Percentiles rank a stretch among this genome's conserved stretches.
These are phyloP conservation scores for Marasmius sp. DNA, from an alignment of 1,284 basidiomycete genomes.

Conservation along the genomic window DNA sequence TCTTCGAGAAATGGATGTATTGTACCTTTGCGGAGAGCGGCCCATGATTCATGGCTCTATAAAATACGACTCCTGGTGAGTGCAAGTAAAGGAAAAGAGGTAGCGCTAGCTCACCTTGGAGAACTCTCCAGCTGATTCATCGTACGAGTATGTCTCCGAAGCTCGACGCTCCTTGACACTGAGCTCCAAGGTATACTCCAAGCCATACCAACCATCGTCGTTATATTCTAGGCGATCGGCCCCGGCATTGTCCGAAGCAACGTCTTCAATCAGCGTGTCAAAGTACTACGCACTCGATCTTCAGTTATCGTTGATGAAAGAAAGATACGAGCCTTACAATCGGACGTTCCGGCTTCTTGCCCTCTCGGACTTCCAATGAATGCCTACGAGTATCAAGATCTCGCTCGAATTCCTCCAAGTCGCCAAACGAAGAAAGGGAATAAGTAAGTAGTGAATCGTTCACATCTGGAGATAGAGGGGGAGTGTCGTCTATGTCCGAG, in stretches of 20 bases:
- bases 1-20: constrained; percentile 38
- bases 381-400: background rate
- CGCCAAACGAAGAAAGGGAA: background rate
- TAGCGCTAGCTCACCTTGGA: constrained; percentile 31
- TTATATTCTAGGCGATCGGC: constrained; percentile 8
- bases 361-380: constrained; percentile 23
- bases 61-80: background rate
- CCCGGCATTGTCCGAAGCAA: constrained; percentile 6
- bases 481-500: background rate
- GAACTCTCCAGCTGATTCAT: constrained; percentile 34
- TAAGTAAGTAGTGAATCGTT: background rate
- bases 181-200: constrained; percentile 43
- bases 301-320: background rate
- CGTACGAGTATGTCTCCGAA: constrained; percentile 28
- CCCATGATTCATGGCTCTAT: constrained; percentile 46
- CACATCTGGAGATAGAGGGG: constrained; percentile 7
- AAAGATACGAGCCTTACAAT: constrained; percentile 14
- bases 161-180: constrained; percentile 38
- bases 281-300: constrained; percentile 15
- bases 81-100: background rate
- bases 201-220: constrained; percentile 42
- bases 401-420: background rate
- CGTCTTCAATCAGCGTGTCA: constrained; percentile 23
- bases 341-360: constrained; percentile 22
- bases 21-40: constrained; percentile 36